phyloP scores from a whole-genome alignment of 768 basidiomycete genomes.

The Coprinopsis cinerea region DNA sequence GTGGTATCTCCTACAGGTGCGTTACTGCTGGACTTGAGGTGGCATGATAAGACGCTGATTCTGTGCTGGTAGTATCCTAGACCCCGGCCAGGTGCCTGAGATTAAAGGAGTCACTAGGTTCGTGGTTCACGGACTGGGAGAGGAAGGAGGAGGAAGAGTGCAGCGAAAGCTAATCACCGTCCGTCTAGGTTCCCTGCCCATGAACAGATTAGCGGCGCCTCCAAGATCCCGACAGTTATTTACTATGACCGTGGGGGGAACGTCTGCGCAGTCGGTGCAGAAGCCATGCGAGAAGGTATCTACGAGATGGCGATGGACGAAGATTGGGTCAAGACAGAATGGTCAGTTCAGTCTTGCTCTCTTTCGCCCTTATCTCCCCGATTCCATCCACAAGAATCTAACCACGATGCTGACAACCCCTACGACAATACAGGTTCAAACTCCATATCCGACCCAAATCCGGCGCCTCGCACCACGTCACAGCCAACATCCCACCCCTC shows the following conservation, averaged over 20 bases:
- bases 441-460: conserved; percentile 25
- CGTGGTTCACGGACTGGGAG: conserved; percentile 22
- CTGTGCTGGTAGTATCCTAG: conserved; percentile 27
- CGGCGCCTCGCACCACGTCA: conserved; percentile 18
- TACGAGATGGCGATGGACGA: conserved; percentile 38
- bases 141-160: not conserved
- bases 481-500: conserved; percentile 33
- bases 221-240: conserved; percentile 38
- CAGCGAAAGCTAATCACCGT: too few relatives aligned
- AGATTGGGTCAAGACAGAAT: conserved; percentile 45
- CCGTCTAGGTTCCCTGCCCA: conserved; percentile 42
- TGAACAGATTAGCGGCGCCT: conserved; percentile 38
- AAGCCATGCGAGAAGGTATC: conserved; percentile 35
- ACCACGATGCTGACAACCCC: not conserved
- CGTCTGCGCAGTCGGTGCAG: conserved; percentile 41
- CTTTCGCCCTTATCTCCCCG: not conserved
- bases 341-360: conserved; percentile 25
- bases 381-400: not conserved
- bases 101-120: conserved; percentile 41
- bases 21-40: not conserved
- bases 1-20: conserved; percentile 33
- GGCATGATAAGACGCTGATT: conserved; percentile 3
- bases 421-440: conserved; percentile 24
- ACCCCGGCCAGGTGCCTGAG: conserved; percentile 32
- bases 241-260: conserved; percentile 38